Evolutionary conservation across 306 rosid genomes (phyloP).

Genomic region (Medicago lupulina): DNA sequence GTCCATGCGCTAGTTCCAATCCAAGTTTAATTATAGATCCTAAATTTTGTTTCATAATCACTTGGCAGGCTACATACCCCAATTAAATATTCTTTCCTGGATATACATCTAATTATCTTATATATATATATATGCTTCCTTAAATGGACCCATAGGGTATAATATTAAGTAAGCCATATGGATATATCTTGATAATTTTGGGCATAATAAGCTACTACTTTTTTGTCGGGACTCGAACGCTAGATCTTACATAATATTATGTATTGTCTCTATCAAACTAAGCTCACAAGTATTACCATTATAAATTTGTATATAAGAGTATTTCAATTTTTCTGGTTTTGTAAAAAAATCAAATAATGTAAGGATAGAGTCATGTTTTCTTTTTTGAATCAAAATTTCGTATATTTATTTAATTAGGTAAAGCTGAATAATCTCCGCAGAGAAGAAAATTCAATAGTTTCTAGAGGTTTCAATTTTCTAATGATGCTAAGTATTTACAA

Average conservation of each 20-base stretch:
- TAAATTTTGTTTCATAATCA: slow-evolving; percentile 8
- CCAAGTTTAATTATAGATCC: not conserved
- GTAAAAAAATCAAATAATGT: too few species aligned
- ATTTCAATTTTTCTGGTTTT: too few species aligned
- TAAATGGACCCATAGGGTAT: not conserved
- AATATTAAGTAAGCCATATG: not conserved
- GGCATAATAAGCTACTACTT: not conserved
- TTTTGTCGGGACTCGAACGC: too few species aligned
- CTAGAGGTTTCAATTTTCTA: not conserved
- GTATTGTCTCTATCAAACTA: too few species aligned
- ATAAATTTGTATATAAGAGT: too few species aligned
- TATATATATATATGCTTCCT: not conserved
- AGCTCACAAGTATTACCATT: too few species aligned
- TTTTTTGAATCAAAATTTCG: too few species aligned
- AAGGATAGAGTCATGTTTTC: too few species aligned
- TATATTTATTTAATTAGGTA: not conserved
- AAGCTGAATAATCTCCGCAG: not conserved
- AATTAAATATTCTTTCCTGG: not conserved
- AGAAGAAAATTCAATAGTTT: not conserved
- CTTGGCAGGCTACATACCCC: not conserved
- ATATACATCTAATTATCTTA: not conserved
- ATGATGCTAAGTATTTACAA: not conserved
- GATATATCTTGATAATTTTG: not conserved
- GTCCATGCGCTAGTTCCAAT: slow-evolving; percentile 12
- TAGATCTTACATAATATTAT: too few species aligned